A percentile compares a stretch with the other conserved stretches of the same genome.
phyloP scores from a whole-genome alignment of 2,329 filamentous ascomycete species.

The Cladosporium sp. region DNA sequence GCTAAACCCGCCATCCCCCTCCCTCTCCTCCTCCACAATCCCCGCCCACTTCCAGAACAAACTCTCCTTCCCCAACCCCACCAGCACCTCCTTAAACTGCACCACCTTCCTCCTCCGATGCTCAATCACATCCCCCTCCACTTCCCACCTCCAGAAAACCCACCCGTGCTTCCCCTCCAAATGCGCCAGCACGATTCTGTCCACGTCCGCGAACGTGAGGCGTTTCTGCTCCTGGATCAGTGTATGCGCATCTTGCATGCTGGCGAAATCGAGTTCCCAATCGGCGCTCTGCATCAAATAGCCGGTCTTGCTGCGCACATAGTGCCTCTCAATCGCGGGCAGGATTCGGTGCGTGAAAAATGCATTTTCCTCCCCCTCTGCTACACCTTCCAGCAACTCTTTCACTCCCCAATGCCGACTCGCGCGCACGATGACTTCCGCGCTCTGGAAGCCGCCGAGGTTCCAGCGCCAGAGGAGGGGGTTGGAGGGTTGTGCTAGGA shows the following conservation, averaged over 20 bases:
- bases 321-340: slow-evolving; percentile 62
- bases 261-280: slow-evolving; percentile 82
- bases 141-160: slow-evolving; percentile 45
- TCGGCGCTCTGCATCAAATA: slow-evolving; percentile 79
- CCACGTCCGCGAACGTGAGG: slow-evolving; percentile 60
- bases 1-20: slow-evolving; percentile 72
- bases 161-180: slow-evolving; percentile 60
- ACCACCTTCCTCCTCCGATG: slow-evolving; percentile 69
- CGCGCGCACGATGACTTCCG: slow-evolving; percentile 76
- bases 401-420: slow-evolving; percentile 67
- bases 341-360: slow-evolving; percentile 60
- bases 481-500: slow-evolving; percentile 57
- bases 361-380: slow-evolving; percentile 48
- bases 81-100: slow-evolving; percentile 71
- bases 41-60: slow-evolving; percentile 92
- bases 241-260: slow-evolving; percentile 69
- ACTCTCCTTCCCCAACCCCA: slow-evolving; percentile 74
- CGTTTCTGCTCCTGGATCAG: slow-evolving; percentile 58
- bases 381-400: slow-evolving; percentile 50
- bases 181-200: slow-evolving; percentile 64
- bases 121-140: slow-evolving; percentile 50
- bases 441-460: slow-evolving; percentile 71
- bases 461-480: slow-evolving; percentile 69
- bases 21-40: slow-evolving; percentile 81
- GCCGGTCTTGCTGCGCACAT: slow-evolving; percentile 73